Conservation (phyloP, 306 rosid genomes). For the Argentina anserina region DNA sequence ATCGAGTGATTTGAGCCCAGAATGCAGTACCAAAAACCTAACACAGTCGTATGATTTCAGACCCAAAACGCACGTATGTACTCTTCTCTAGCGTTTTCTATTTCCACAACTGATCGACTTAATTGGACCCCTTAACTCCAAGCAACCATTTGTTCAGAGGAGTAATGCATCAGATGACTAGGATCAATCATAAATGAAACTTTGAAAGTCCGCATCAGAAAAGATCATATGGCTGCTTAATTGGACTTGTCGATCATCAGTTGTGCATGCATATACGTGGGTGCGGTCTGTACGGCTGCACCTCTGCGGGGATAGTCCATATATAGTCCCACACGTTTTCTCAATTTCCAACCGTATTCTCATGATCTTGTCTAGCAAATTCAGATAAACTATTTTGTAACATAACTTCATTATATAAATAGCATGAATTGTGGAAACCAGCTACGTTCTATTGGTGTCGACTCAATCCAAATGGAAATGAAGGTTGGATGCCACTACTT, state of each 20-base stretch:
- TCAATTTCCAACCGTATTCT: neutral
- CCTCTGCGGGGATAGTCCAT: neutral
- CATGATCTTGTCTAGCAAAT: neutral
- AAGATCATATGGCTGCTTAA: neutral
- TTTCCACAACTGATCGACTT: too few relatives aligned
- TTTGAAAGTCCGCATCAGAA: neutral
- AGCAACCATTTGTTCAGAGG: neutral
- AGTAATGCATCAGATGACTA: neutral
- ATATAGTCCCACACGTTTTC: neutral
- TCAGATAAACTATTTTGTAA: neutral
- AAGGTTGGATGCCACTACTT: slow-evolving; percentile 3
- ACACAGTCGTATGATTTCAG: too few relatives aligned
- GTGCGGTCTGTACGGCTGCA: neutral
- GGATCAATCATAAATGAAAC: neutral
- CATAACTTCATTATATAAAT: too few relatives aligned
- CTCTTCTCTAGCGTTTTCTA: too few relatives aligned
- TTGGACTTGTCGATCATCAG: neutral
- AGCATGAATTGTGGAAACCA: neutral
- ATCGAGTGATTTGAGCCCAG: too few relatives aligned
- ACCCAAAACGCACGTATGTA: too few relatives aligned
- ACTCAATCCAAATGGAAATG: neutral
- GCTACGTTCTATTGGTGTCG: neutral
- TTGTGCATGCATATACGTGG: neutral
- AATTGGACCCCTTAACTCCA: too few relatives aligned
- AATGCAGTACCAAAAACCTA: too few relatives aligned